These are phyloP conservation scores for Cryphonectria parasitica DNA, from an alignment of 2,329 filamentous ascomycete genomes.

Conservation along the genomic window DNA sequence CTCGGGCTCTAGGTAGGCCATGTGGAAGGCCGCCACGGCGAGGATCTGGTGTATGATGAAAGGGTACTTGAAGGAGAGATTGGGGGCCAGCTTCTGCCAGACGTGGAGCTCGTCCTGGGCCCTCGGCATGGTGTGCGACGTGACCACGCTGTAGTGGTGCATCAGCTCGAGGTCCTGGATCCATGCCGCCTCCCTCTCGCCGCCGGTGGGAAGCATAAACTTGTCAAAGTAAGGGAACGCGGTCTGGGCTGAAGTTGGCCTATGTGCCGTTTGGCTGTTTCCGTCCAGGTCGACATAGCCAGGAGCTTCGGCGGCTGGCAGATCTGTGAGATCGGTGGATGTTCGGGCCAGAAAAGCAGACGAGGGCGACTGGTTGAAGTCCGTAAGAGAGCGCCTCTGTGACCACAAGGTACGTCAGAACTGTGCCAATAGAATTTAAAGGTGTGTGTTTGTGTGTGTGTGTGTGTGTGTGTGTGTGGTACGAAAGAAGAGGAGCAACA, in stretches of 20 bases:
- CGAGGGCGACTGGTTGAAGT: slow-evolving; percentile 16
- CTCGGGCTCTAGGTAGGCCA: slow-evolving; percentile 36
- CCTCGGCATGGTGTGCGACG: slow-evolving; percentile 39
- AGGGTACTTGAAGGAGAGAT: slow-evolving; percentile 35
- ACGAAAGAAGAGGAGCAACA: too few species aligned
- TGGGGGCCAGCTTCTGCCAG: slow-evolving; percentile 38
- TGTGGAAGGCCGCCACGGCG: slow-evolving; percentile 38
- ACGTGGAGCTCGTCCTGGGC: slow-evolving; percentile 35
- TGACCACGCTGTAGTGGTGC: slow-evolving; percentile 36
- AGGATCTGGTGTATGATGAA: slow-evolving; percentile 41
- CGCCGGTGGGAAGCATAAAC: slow-evolving; percentile 24
- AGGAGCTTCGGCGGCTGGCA: neutral
- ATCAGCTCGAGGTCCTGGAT: slow-evolving; percentile 43
- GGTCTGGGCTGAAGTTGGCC: slow-evolving; percentile 8
- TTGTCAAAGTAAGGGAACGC: slow-evolving; percentile 27
- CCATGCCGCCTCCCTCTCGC: slow-evolving; percentile 32
- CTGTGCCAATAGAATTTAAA: too few species aligned
- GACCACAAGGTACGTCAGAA: slow-evolving; percentile 11
- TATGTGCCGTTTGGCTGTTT: slow-evolving; percentile 6
- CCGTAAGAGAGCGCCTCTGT: slow-evolving; percentile 24
- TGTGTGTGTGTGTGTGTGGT: too few species aligned
- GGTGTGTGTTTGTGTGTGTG: too few species aligned
- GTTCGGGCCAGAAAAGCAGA: slow-evolving; percentile 17
- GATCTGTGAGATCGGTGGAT: slow-evolving; percentile 7
- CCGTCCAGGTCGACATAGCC: slow-evolving; percentile 15